Conservation (phyloP, 1,139 yeast species). For the Yamadazyma diospyri region DNA sequence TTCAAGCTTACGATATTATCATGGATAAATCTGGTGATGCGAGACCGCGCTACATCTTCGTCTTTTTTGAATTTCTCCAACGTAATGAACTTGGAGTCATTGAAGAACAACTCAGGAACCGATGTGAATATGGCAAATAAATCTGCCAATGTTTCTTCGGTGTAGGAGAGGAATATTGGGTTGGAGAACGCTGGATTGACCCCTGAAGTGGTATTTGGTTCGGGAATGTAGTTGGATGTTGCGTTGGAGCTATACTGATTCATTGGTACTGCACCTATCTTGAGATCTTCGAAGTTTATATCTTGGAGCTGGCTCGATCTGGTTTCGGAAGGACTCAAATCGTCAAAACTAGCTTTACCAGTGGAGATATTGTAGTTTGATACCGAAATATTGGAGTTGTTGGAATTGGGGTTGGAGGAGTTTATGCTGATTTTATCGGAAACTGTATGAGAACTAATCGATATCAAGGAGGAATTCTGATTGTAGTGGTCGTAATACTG, state of each 20-base stretch:
- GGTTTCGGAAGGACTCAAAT: constrained; percentile 9
- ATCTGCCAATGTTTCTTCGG: constrained; percentile 35
- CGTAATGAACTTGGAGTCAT: constrained; percentile 25
- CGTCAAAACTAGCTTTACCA: constrained; percentile 5
- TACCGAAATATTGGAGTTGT: constrained; percentile 1
- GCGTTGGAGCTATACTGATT: background rate
- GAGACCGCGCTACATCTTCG: constrained; percentile 12
- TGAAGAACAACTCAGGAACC: constrained; percentile 35
- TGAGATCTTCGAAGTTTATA: constrained; percentile 10
- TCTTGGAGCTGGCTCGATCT: constrained; percentile 4
- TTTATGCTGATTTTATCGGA: constrained; percentile 11
- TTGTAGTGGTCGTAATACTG: constrained; percentile 18
- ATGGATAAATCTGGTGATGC: constrained; percentile 21
- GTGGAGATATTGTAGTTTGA: background rate
- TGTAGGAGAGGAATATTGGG: constrained; percentile 7
- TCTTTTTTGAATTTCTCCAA: constrained; percentile 14
- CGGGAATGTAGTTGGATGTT: background rate
- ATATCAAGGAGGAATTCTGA: constrained; percentile 10
- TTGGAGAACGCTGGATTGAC: constrained; percentile 4
- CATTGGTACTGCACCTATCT: constrained; percentile 6
- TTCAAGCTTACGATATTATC: constrained; percentile 31
- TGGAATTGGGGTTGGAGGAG: constrained; percentile 7
- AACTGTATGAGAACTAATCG: constrained; percentile 9
- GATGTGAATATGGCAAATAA: constrained; percentile 33
- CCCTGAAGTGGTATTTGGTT: constrained; percentile 1